phyloP scores from a whole-genome alignment of 2,329 filamentous ascomycete species.

The Macrophomina tecta region DNA sequence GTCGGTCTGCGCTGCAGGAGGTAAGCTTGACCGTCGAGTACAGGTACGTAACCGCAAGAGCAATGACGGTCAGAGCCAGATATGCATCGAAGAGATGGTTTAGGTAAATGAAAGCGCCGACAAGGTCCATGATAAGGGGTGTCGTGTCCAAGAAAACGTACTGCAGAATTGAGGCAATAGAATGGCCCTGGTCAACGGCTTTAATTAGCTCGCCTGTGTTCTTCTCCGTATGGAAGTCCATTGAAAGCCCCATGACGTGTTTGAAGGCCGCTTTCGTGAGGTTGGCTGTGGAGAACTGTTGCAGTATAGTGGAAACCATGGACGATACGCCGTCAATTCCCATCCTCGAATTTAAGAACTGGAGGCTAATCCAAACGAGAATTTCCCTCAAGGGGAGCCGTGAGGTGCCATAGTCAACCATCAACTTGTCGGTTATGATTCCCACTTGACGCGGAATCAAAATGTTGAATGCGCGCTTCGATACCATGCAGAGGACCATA shows the following conservation, averaged over 20 bases:
- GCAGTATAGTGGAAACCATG: conserved; percentile 61
- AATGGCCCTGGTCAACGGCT: conserved; percentile 66
- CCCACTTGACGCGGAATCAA: conserved; percentile 83
- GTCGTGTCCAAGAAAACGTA: conserved; percentile 64
- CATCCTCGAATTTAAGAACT: conserved; percentile 55
- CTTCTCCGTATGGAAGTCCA: conserved; percentile 73
- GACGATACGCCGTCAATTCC: conserved; percentile 58
- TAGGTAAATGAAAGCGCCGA: conserved; percentile 67
- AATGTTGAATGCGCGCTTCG: conserved; percentile 74
- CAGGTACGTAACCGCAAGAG: conserved; percentile 55
- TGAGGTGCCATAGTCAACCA: conserved; percentile 53
- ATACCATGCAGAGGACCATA: conserved; percentile 71
- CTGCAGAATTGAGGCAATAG: conserved; percentile 65
- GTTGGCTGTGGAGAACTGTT: conserved; percentile 63
- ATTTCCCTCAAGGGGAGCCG: conserved; percentile 61
- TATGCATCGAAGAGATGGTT: conserved; percentile 67
- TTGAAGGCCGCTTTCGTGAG: conserved; percentile 68
- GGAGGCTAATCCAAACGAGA: conserved; percentile 52
- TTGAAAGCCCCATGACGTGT: conserved; percentile 72
- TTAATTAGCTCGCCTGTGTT: conserved; percentile 69
- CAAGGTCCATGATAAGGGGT: conserved; percentile 68
- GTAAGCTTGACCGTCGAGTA: conserved; percentile 56
- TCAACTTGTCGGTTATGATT: conserved; percentile 74
- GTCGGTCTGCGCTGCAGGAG: conserved; percentile 49
- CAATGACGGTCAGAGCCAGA: conserved; percentile 47